Evolutionary conservation across 352 stramenopile genomes (phyloP).

Genomic region (Globisporangium okanoganense): DNA sequence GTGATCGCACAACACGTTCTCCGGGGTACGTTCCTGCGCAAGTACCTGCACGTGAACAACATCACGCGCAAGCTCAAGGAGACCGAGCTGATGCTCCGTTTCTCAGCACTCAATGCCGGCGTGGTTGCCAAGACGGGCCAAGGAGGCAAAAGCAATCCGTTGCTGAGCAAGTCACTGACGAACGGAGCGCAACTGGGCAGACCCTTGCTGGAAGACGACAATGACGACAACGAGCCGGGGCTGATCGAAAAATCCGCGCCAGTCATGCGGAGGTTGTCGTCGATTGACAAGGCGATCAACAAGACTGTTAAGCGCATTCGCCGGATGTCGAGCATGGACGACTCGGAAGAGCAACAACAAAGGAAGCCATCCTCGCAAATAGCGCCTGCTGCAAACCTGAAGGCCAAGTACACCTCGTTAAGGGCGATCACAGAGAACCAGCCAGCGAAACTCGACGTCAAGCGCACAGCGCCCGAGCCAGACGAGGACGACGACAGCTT

Average conservation of each 20-base stretch:
- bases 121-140: constrained; percentile 6
- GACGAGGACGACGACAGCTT: constrained; percentile 20
- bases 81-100: constrained; percentile 43
- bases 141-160: not conserved
- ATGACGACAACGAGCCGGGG: constrained; percentile 13
- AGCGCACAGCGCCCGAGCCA: not conserved
- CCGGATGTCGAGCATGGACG: constrained; percentile 32
- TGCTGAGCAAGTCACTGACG: not conserved
- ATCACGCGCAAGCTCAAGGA: constrained; percentile 64
- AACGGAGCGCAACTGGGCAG: not conserved
- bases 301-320: constrained; percentile 58
- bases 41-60: constrained; percentile 63
- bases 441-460: constrained; percentile 4
- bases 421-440: constrained; percentile 27
- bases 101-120: constrained; percentile 24
- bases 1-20: constrained; percentile 59
- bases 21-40: constrained; percentile 53
- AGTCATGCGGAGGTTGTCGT: constrained; percentile 38
- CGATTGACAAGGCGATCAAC: constrained; percentile 63
- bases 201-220: not conserved
- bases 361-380: not conserved
- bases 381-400: not conserved
- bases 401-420: constrained; percentile 32
- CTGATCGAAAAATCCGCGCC: constrained; percentile 18
- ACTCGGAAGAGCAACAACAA: not conserved